Evolutionary conservation across 192 early-diverging fungal species (phyloP).

Genomic region (Linnemannia hyalina): DNA sequence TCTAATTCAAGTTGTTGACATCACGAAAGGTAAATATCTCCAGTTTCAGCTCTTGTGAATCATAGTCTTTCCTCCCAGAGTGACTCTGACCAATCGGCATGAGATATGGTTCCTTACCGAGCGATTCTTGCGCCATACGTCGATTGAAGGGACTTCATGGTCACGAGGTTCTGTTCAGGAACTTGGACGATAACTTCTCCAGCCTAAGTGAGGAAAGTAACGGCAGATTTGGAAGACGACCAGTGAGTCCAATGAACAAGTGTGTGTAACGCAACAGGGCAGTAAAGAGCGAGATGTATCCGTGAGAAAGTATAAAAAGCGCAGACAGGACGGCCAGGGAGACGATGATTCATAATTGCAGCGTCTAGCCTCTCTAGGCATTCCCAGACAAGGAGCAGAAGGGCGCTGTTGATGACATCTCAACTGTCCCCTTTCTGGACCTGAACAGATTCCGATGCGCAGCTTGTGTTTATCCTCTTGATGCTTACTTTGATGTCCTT

Average conservation of each 20-base stretch:
- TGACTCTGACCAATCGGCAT: not conserved
- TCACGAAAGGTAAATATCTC: not conserved
- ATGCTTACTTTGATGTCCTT: conserved; percentile 60
- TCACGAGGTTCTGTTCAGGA: conserved; percentile 63
- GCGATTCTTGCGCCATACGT: conserved; percentile 56
- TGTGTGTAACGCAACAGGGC: conserved; percentile 5
- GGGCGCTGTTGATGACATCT: no score
- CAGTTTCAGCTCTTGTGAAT: not conserved
- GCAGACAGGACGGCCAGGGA: not conserved
- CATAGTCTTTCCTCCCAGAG: not conserved
- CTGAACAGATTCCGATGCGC: not conserved
- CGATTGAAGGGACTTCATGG: conserved; percentile 49
- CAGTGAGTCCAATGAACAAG: not conserved
- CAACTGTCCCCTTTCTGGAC: not conserved
- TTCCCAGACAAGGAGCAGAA: not conserved
- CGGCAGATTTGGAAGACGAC: not conserved
- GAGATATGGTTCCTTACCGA: conserved; percentile 11
- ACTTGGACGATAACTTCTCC: conserved; percentile 69
- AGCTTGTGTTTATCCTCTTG: not conserved
- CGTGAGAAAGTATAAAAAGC: conserved; percentile 11
- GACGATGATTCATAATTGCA: not conserved
- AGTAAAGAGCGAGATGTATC: not conserved
- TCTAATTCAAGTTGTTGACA: not conserved
- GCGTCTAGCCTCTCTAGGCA: not conserved
- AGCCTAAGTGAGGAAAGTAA: conserved; percentile 36